Evolutionary conservation across 495 filamentous ascomycete species (phyloP).

Genomic region (Pyrenula aspistea): DNA sequence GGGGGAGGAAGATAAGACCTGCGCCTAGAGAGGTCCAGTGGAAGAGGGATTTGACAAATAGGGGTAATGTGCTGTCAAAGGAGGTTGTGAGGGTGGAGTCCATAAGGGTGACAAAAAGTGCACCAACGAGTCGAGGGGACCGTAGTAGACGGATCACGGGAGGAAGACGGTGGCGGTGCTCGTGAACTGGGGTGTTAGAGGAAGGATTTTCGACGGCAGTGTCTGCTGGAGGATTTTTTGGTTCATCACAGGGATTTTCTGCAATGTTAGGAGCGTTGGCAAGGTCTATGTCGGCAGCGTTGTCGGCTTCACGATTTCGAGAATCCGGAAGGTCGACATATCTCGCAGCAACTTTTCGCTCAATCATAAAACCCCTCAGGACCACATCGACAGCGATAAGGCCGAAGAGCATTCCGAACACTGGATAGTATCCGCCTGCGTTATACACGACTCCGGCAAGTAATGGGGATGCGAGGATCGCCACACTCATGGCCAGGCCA

Average conservation of each 20-base stretch:
- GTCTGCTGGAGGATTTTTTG: too few relatives aligned
- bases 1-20: conserved; percentile 61
- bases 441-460: conserved; percentile 66
- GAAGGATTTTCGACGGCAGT: too few relatives aligned
- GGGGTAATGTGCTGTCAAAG: conserved; percentile 54
- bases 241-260: too few relatives aligned
- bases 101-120: too few relatives aligned
- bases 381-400: conserved; percentile 46
- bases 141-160: conserved; percentile 24
- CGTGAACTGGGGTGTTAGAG: too few relatives aligned
- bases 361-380: conserved; percentile 46
- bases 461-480: conserved; percentile 44
- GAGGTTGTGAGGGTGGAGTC: too few relatives aligned
- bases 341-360: too few relatives aligned
- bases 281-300: too few relatives aligned
- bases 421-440: conserved; percentile 38
- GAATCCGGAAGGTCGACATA: too few relatives aligned
- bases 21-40: conserved; percentile 55
- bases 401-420: conserved; percentile 40
- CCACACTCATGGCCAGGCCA: conserved; percentile 44
- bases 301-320: too few relatives aligned
- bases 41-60: conserved; percentile 53
- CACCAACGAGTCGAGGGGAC: conserved; percentile 24
- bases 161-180: too few relatives aligned
- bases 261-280: too few relatives aligned